Evolutionary conservation across 768 basidiomycete species (phyloP).

Genomic region (Leucocoprinus leucothites): DNA sequence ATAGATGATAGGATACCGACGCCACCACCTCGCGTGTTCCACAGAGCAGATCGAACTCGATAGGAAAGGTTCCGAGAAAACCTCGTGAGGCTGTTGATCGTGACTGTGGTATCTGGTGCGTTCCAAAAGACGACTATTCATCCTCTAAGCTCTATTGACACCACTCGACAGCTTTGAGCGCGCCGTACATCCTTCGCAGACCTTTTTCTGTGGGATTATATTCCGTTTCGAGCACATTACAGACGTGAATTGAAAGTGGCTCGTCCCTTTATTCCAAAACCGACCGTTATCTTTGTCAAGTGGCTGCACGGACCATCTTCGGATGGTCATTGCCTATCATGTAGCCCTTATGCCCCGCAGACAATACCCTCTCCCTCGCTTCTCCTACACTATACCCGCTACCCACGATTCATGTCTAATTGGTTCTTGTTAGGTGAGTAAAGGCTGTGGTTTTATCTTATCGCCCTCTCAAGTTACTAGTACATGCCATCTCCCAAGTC

Average conservation of each 20-base stretch:
- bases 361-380: conserved; percentile 24
- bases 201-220: conserved; percentile 29
- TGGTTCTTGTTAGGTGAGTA: no score
- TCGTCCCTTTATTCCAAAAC: not conserved
- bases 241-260: conserved; percentile 27
- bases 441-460: no score
- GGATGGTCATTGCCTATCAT: conserved; percentile 29
- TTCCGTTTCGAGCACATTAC: conserved; percentile 29
- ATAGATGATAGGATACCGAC: no score
- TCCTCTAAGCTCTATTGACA: no score
- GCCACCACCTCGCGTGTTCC: no score
- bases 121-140: not conserved
- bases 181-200: conserved; percentile 26
- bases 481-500: no score
- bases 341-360: conserved; percentile 25
- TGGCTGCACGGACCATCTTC: conserved; percentile 31
- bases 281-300: conserved; percentile 12
- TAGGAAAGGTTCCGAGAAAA: no score
- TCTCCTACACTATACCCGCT: conserved; percentile 17
- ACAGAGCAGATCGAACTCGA: no score
- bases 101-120: conserved; percentile 11
- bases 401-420: no score
- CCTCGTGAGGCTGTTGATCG: not conserved
- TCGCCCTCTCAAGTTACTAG: no score
- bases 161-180: conserved; percentile 26